Evolutionary conservation across 202 grass and related monocot genomes (phyloP).

Genomic region (Dendrocalamus latiflorus): DNA sequence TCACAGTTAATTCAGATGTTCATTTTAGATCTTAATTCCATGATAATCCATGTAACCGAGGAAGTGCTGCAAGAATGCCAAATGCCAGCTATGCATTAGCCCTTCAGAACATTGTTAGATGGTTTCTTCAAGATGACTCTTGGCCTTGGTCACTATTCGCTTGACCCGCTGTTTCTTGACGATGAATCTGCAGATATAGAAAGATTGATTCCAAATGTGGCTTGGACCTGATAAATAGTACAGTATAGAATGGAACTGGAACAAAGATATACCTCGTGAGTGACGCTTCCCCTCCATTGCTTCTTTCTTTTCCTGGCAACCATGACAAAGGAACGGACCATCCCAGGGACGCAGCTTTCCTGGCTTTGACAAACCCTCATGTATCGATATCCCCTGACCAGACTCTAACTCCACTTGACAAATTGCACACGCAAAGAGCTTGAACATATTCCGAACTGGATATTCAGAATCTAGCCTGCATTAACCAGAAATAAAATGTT

Average conservation of each 20-base stretch:
- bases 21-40: slow-evolving; percentile 6
- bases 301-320: slow-evolving; percentile 90
- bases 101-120: background rate
- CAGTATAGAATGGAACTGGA: background rate
- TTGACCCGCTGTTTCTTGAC: slow-evolving; percentile 57
- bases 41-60: background rate
- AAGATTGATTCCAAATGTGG: background rate
- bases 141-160: slow-evolving; percentile 27
- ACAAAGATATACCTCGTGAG: slow-evolving; percentile 43
- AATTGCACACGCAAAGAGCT: slow-evolving; percentile 86
- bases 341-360: slow-evolving; percentile 66
- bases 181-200: slow-evolving; percentile 39
- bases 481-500: slow-evolving; percentile 8
- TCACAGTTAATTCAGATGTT: background rate
- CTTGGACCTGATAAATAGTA: background rate
- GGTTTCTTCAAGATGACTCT: slow-evolving; percentile 16
- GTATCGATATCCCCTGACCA: slow-evolving; percentile 84
- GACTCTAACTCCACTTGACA: slow-evolving; percentile 78
- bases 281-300: slow-evolving; percentile 87
- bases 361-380: slow-evolving; percentile 41
- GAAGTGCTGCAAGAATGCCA: slow-evolving; percentile 4
- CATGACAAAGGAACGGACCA: slow-evolving; percentile 86
- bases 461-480: slow-evolving; percentile 80
- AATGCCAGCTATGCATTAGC: background rate
- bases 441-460: slow-evolving; percentile 91